Percentiles rank a stretch among this genome's conserved stretches.
These are phyloP conservation scores for Cladophialophora chaetospira DNA, from an alignment of 2,329 filamentous ascomycete genomes.

Conservation along the genomic window DNA sequence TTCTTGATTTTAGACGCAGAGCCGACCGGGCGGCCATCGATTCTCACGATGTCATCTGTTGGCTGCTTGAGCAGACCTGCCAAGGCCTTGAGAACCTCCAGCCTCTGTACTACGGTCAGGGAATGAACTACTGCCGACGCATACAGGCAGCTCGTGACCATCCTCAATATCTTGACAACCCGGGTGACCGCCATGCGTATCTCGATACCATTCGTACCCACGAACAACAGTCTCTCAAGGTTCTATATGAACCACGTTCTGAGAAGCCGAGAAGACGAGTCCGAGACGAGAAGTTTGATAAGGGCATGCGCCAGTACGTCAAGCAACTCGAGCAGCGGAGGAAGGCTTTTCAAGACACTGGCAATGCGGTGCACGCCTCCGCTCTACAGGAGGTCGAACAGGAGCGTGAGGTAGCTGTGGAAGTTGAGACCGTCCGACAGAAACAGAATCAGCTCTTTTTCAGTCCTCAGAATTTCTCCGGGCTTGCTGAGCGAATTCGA, in stretches of 20 bases:
- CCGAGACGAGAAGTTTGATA: constrained; percentile 8
- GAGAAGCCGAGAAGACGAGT: background rate
- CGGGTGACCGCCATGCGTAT: background rate
- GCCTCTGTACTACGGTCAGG: constrained; percentile 64
- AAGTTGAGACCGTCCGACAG: constrained; percentile 63
- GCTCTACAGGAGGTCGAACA: constrained; percentile 62
- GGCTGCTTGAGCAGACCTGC: constrained; percentile 62
- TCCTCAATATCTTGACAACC: background rate
- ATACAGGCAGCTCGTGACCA: constrained; percentile 8
- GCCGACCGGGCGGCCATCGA: constrained; percentile 39
- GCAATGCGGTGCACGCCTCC: constrained; percentile 41
- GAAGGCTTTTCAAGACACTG: constrained; percentile 28
- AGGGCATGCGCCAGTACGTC: constrained; percentile 24
- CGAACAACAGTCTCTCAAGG: constrained; percentile 55
- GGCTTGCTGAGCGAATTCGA: constrained; percentile 51
- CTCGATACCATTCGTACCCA: constrained; percentile 53
- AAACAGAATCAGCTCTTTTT: constrained; percentile 51
- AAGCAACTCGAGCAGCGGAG: constrained; percentile 31
- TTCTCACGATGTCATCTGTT: constrained; percentile 57
- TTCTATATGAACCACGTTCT: constrained; percentile 52
- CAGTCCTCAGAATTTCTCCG: constrained; percentile 43
- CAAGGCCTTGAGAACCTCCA: constrained; percentile 52
- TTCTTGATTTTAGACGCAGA: constrained; percentile 40
- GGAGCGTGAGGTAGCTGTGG: constrained; percentile 64
- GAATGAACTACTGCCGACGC: constrained; percentile 53